A percentile compares a stretch with the other conserved stretches of the same genome.
phyloP scores from a whole-genome alignment of 1,139 yeast species.

The Yamadazyma taylorii region DNA sequence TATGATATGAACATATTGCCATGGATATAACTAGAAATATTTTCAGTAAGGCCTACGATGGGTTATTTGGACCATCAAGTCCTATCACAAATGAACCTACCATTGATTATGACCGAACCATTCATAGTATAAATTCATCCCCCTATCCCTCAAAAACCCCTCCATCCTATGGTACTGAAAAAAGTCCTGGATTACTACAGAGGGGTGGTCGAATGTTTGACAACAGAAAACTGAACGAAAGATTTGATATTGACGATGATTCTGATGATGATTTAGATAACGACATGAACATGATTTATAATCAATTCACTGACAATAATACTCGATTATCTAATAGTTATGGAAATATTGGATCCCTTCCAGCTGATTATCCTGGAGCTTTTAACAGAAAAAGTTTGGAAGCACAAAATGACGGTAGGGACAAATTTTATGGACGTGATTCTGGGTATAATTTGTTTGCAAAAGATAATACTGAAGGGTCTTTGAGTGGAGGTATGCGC shows the following conservation, averaged over 20 bases:
- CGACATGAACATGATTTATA: slow-evolving; percentile 14
- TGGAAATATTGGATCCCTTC: slow-evolving; percentile 13
- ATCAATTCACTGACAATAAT: slow-evolving; percentile 14
- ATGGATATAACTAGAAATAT: slow-evolving; percentile 5
- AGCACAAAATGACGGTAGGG: not conserved
- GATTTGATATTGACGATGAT: slow-evolving; percentile 13
- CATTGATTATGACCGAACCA: slow-evolving; percentile 35
- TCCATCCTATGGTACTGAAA: not conserved
- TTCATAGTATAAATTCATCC: slow-evolving; percentile 13
- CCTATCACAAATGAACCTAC: slow-evolving; percentile 38
- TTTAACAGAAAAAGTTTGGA: slow-evolving; percentile 9
- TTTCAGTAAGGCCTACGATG: slow-evolving; percentile 10
- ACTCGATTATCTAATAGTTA: slow-evolving; percentile 7
- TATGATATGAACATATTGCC: not conserved
- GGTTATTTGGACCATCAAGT: slow-evolving; percentile 19
- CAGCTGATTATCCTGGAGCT: slow-evolving; percentile 22
- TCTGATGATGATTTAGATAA: slow-evolving; percentile 28
- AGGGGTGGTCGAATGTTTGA: not conserved
- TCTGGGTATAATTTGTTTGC: slow-evolving; percentile 2
- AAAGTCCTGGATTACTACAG: not conserved
- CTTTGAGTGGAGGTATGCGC: too few relatives aligned
- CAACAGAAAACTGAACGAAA: not conserved
- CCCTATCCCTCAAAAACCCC: not conserved
- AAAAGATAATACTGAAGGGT: not conserved
- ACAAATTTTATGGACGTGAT: not conserved